phyloP scores from a whole-genome alignment of 2,329 filamentous ascomycete genomes.

The Alternaria atra region DNA sequence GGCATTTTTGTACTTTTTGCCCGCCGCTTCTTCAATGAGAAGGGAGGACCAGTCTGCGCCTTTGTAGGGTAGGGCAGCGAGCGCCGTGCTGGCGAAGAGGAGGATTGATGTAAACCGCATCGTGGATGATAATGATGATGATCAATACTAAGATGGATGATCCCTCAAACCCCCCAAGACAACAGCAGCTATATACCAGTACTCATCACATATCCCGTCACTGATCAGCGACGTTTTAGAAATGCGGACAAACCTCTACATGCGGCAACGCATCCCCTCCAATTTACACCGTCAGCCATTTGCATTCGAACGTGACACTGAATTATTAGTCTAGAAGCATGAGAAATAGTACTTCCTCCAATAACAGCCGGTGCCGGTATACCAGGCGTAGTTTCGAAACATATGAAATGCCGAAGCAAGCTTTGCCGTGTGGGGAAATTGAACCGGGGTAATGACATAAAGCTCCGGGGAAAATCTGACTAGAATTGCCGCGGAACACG shows the following conservation, averaged over 20 bases:
- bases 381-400: constrained; percentile 14
- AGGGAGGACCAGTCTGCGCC: constrained; percentile 78
- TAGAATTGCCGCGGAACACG: background rate
- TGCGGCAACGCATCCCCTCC: constrained; percentile 6
- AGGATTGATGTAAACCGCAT: constrained; percentile 41
- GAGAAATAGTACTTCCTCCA: constrained; percentile 16
- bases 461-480: constrained; percentile 2
- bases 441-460: constrained; percentile 3
- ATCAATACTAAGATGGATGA: background rate
- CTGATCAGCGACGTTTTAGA: background rate
- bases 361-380: constrained; percentile 1
- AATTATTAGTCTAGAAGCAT: background rate
- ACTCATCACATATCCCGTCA: background rate
- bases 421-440: constrained; percentile 4
- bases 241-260: constrained; percentile 1
- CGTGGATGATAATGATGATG: constrained; percentile 6
- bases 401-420: constrained; percentile 8
- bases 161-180: background rate
- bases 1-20: constrained; percentile 67
- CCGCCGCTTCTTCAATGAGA: constrained; percentile 68
- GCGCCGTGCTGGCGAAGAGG: constrained; percentile 33
- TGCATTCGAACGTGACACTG: background rate
- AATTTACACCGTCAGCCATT: background rate
- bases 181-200: background rate
- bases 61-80: constrained; percentile 66